phyloP scores from a whole-genome alignment of 257 asterid genomes.

The Petunia axillaris region DNA sequence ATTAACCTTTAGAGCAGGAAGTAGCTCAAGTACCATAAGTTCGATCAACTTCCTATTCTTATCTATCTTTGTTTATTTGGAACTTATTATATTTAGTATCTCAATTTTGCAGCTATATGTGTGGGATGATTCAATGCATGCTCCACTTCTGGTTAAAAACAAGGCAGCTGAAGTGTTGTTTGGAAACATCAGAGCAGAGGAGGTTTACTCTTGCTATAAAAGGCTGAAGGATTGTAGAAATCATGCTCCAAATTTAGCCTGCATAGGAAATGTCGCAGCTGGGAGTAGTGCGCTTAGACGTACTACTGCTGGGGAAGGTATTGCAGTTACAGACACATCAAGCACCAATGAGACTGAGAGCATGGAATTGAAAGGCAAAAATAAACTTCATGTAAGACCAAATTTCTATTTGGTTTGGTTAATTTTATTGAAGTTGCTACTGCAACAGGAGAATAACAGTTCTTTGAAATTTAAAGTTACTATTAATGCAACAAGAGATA shows the following conservation, averaged over 20 bases:
- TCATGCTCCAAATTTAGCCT: constrained; percentile 6
- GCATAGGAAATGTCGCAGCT: not conserved
- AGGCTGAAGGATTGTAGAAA: constrained; percentile 32
- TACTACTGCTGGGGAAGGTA: not conserved
- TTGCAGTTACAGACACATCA: constrained; percentile 8
- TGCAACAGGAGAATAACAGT: constrained; percentile 56
- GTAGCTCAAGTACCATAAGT: not conserved
- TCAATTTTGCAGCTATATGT: constrained; percentile 56
- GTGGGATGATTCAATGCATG: constrained; percentile 62
- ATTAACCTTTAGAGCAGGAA: not conserved
- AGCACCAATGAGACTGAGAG: not conserved
- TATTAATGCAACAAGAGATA: constrained; percentile 48
- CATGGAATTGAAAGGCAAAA: constrained; percentile 10
- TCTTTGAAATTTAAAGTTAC: constrained; percentile 55
- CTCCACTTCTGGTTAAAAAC: constrained; percentile 58
- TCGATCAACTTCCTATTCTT: not conserved
- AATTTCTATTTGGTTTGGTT: constrained; percentile 58
- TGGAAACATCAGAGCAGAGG: constrained; percentile 62
- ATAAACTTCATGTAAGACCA: constrained; percentile 26
- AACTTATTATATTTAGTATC: constrained; percentile 13
- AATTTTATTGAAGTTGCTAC: constrained; percentile 52
- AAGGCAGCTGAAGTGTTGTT: constrained; percentile 66
- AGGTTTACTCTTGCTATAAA: constrained; percentile 51
- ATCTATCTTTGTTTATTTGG: not conserved
- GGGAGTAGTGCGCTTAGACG: not conserved